Evolutionary conservation across 331 rosid species (phyloP).

Genomic region (Ulmus americana): DNA sequence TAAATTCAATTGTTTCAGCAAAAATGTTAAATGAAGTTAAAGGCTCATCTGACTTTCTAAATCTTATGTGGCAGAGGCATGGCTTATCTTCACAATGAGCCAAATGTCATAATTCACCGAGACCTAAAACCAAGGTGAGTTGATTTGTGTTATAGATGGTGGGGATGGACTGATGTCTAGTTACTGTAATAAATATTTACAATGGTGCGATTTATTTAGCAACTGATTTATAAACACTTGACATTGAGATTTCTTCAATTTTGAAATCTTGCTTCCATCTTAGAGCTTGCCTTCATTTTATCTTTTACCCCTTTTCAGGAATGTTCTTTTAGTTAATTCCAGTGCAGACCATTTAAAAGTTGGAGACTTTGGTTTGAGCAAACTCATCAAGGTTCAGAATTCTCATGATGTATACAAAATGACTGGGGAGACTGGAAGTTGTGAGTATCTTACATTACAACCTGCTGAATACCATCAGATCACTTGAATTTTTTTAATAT

Average conservation of each 20-base stretch:
- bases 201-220: neutral
- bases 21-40: no score
- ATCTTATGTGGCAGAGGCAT: conserved; percentile 64
- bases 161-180: neutral
- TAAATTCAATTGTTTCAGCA: conserved; percentile 4
- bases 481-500: conserved; percentile 6
- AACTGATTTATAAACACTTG: neutral
- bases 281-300: conserved; percentile 19
- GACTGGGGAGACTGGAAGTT: conserved; percentile 99
- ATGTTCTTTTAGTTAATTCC: conserved; percentile 89
- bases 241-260: conserved; percentile 9
- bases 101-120: conserved; percentile 88
- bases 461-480: conserved; percentile 9
- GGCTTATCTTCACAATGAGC: conserved; percentile 99
- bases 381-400: conserved; percentile 83
- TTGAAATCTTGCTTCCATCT: conserved; percentile 8
- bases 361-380: conserved; percentile 96
- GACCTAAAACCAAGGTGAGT: conserved; percentile 96
- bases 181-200: neutral
- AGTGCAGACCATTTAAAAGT: conserved; percentile 95
- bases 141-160: conserved; percentile 22
- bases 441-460: conserved; percentile 49
- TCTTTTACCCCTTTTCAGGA: conserved; percentile 49
- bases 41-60: conserved; percentile 33
- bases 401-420: conserved; percentile 95